phyloP scores from a whole-genome alignment of 1,284 basidiomycete species.

The Pyrrhoderma noxium region DNA sequence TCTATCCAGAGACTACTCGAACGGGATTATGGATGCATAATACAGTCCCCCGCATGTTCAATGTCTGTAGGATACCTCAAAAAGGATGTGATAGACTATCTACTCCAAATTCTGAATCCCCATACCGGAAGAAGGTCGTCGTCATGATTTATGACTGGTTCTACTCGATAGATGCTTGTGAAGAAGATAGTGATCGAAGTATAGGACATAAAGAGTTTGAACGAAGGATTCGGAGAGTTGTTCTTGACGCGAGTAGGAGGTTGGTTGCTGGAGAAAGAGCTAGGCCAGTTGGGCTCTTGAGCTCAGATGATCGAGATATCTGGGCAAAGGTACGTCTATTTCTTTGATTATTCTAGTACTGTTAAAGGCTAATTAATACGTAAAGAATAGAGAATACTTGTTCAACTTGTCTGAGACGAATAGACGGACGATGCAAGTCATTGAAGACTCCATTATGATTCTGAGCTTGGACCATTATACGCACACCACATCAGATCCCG shows the following conservation, averaged over 20 bases:
- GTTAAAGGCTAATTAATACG: neutral
- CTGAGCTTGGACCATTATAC: slow-evolving; percentile 58
- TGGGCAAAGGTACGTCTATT: slow-evolving; percentile 64
- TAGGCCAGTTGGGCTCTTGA: slow-evolving; percentile 65
- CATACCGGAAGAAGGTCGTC: slow-evolving; percentile 41
- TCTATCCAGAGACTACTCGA: slow-evolving; percentile 45
- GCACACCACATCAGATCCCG: slow-evolving; percentile 32
- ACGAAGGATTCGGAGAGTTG: slow-evolving; percentile 54
- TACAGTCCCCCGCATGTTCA: slow-evolving; percentile 61
- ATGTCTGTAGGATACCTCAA: slow-evolving; percentile 68
- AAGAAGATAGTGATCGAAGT: slow-evolving; percentile 27
- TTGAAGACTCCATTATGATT: slow-evolving; percentile 73
- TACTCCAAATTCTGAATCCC: slow-evolving; percentile 32
- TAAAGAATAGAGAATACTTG: too few species aligned
- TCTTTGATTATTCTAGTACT: too few species aligned
- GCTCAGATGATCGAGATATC: slow-evolving; percentile 72
- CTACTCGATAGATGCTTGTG: slow-evolving; percentile 72
- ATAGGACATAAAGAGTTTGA: slow-evolving; percentile 54
- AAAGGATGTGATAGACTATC: slow-evolving; percentile 58
- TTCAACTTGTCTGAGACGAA: too few species aligned
- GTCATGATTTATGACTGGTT: slow-evolving; percentile 78
- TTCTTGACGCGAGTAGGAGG: slow-evolving; percentile 59
- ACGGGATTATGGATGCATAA: slow-evolving; percentile 61
- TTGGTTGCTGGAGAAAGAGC: slow-evolving; percentile 48
- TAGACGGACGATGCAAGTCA: slow-evolving; percentile 37